phyloP scores from a whole-genome alignment of 768 basidiomycete species.

The Lactarius vividus region DNA sequence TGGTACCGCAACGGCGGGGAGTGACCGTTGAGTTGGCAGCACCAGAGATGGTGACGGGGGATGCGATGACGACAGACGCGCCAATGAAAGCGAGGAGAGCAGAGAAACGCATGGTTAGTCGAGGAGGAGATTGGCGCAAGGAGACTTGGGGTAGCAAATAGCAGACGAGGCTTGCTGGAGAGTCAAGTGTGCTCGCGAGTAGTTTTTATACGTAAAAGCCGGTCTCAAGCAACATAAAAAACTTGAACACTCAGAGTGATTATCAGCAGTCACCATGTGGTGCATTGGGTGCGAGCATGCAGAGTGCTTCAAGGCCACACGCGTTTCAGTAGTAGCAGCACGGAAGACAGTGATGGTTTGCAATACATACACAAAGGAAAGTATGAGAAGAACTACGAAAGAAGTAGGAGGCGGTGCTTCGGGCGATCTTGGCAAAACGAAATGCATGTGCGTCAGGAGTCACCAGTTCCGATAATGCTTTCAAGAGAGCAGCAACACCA shows the following conservation, averaged over 20 bases:
- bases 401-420: background rate
- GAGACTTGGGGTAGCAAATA: background rate
- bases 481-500: background rate
- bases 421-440: background rate
- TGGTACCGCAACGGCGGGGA: conserved; percentile 4
- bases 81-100: conserved; percentile 34
- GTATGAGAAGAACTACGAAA: background rate
- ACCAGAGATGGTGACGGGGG: conserved; percentile 25
- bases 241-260: background rate
- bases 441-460: background rate
- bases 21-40: conserved; percentile 24
- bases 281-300: background rate
- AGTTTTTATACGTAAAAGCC: background rate
- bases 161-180: conserved; percentile 4
- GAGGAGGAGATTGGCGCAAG: background rate
- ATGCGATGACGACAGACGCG: conserved; percentile 33
- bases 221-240: background rate
- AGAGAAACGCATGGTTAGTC: conserved; percentile 19
- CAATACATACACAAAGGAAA: background rate
- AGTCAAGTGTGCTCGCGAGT: background rate
- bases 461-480: background rate
- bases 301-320: background rate
- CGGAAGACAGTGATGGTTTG: background rate
- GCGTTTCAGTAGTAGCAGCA: background rate
- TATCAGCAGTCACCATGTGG: background rate